Percentiles rank a stretch among this genome's conserved stretches.
phyloP scores from a whole-genome alignment of 345 rosid species.

The Populus tremula region DNA sequence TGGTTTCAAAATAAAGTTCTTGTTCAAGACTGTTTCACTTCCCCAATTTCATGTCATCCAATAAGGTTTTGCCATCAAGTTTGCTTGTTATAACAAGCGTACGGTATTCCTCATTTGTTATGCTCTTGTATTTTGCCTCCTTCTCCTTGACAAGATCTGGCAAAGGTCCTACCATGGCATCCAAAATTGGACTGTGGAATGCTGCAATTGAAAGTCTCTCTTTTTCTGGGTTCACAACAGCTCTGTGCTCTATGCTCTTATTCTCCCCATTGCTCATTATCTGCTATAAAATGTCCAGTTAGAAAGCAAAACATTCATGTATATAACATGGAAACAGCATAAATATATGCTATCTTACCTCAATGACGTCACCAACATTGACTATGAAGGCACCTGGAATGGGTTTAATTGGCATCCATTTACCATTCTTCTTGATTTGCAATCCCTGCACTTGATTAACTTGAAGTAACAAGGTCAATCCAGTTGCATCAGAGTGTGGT shows the following conservation, averaged over 20 bases:
- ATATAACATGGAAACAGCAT: neutral
- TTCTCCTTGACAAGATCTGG: conserved; percentile 11
- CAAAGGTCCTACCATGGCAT: conserved; percentile 32
- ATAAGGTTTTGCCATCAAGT: conserved; percentile 36
- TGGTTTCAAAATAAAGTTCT: no score
- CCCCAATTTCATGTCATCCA: conserved; percentile 20
- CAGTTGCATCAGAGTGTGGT: conserved; percentile 40
- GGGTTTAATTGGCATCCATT: conserved; percentile 34
- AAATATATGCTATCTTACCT: conserved; percentile 16
- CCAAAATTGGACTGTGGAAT: conserved; percentile 30
- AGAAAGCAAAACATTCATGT: no score
- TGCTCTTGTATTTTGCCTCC: conserved; percentile 22
- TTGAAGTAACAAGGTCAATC: conserved; percentile 35
- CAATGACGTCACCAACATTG: conserved; percentile 35
- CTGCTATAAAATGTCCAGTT: neutral
- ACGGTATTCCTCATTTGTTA: conserved; percentile 7
- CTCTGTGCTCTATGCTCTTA: conserved; percentile 50
- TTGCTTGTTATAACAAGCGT: conserved; percentile 19
- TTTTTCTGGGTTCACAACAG: conserved; percentile 34
- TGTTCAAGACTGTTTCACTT: no score
- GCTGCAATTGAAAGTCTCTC: conserved; percentile 36
- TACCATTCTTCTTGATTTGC: conserved; percentile 34
- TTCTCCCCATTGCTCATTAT: conserved; percentile 41
- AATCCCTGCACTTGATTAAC: conserved; percentile 29
- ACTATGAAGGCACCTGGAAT: conserved; percentile 33